These are phyloP conservation scores for Canavalia ensiformis DNA, from an alignment of 306 rosid species.

Conservation along the genomic window DNA sequence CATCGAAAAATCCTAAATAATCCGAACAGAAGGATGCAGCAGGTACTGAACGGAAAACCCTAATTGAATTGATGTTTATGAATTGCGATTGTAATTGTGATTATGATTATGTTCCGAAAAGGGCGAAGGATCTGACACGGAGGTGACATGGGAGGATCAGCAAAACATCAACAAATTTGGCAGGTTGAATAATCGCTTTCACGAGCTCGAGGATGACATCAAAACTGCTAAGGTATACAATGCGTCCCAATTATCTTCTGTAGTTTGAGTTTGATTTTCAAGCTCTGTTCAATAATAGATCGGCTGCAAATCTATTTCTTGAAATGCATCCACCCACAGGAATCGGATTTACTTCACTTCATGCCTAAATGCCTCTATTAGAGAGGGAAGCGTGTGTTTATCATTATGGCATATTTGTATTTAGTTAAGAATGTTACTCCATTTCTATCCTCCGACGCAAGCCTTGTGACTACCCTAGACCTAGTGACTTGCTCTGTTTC, in stretches of 20 bases:
- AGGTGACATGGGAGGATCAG: conserved; percentile 86
- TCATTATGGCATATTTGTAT: not conserved
- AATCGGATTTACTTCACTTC: too few relatives aligned
- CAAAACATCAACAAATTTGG: conserved; percentile 78
- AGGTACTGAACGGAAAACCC: conserved; percentile 49
- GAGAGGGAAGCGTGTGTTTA: not conserved
- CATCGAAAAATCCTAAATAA: not conserved
- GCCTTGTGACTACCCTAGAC: not conserved
- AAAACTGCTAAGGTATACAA: conserved; percentile 62
- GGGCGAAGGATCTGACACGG: conserved; percentile 81
- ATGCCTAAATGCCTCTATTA: too few relatives aligned
- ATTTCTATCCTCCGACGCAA: not conserved
- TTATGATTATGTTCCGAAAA: not conserved
- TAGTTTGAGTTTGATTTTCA: too few relatives aligned
- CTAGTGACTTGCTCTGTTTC: not conserved
- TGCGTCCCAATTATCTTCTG: not conserved
- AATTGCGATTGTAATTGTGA: not conserved
- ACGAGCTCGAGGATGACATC: conserved; percentile 79
- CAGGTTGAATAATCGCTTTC: conserved; percentile 73
- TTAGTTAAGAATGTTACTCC: not conserved
- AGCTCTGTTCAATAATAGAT: too few relatives aligned
- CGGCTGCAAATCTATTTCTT: too few relatives aligned
- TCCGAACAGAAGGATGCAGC: conserved; percentile 43
- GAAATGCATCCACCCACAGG: too few relatives aligned
- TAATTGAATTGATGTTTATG: not conserved